Evolutionary conservation across 306 rosid species (phyloP), one percentile per base, ranked within the genome.

Genomic region (Glycyrrhiza uralensis): DNA sequence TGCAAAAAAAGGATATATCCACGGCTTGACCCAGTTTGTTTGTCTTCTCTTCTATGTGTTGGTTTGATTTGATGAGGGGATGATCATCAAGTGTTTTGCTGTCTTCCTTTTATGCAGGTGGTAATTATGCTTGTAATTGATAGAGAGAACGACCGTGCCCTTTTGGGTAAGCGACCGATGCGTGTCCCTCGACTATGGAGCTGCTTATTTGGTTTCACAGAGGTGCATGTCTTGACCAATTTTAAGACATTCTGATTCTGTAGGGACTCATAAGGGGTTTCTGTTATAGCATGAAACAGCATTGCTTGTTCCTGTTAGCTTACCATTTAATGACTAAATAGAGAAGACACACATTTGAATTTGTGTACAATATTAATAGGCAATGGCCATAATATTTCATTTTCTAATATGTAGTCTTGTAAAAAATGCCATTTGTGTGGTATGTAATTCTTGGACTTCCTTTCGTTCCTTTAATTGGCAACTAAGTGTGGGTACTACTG

Each of bases 81-180:
- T 81, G 50, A 7, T 61, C 49, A 36, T 76, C 54, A 5, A 28
- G 57, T 54, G 49, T 77, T 74, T 46, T 63, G 7, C 35, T 41
- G 42, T 6, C 46, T 61, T 61, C 6, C 30, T 36, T n/a, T 61
- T 38, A 54, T 72, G 80, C 81, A 87, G 97, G 98, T 86, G 78
- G 97, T 85, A 70, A 94, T 91, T 74, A 94, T 94, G 98, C 82
- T 94, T 75, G 92, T 94, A 30, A 89, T 94, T 68, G 98, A 94
- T 72, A 77, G 49, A 79, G 91, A 89, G 83, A 91, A 89, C 3
- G 91, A 91, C 49, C 79, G 90, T 46, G 96, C 78, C 44, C 96
- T 94, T 35, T 69, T 91, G 81, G 78, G 88, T 65, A 80, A 82
- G 73, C 88, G 89, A 59, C 81, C 87, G 3, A 84, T 86, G 76